These are phyloP conservation scores for Naganishia cerealis DNA, from an alignment of 1,284 basidiomycete genomes.

Conservation along the genomic window DNA sequence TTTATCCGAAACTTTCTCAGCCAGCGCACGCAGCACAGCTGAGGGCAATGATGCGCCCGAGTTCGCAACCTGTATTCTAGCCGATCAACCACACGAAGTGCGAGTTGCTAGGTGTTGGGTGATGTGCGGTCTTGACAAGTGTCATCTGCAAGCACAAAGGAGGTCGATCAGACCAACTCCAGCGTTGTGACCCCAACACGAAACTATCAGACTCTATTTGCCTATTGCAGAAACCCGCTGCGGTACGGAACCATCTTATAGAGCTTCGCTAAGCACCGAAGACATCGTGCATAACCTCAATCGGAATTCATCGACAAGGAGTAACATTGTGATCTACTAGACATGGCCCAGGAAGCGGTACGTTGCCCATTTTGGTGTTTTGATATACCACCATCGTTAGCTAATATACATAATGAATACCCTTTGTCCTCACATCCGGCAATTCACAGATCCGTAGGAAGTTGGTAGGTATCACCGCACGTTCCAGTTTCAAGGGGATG, in stretches of 20 bases:
- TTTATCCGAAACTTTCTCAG: slow-evolving; percentile 1
- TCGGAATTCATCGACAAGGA: not conserved
- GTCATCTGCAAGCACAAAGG: not conserved
- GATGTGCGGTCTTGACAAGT: not conserved
- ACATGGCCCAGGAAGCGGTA: slow-evolving; percentile 32
- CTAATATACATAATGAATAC: not conserved
- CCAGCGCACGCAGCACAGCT: not conserved
- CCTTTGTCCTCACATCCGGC: not conserved
- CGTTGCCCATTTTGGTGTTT: not conserved
- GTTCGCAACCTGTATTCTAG: not conserved
- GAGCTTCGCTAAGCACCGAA: not conserved
- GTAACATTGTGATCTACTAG: not conserved
- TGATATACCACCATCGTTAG: not conserved
- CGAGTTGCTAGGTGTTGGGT: not conserved
- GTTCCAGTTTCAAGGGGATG: not conserved
- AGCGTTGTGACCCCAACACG: not conserved
- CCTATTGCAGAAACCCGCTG: not conserved
- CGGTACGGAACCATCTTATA: not conserved
- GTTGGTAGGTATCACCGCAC: not conserved
- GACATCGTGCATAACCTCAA: not conserved
- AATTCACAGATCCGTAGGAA: slow-evolving; percentile 3
- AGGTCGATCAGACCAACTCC: not conserved
- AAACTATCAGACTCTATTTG: not conserved
- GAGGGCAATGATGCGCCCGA: not conserved
- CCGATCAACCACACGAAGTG: not conserved